Conservation (phyloP, 2,329 filamentous ascomycete species). For the Apiospora hydei region DNA sequence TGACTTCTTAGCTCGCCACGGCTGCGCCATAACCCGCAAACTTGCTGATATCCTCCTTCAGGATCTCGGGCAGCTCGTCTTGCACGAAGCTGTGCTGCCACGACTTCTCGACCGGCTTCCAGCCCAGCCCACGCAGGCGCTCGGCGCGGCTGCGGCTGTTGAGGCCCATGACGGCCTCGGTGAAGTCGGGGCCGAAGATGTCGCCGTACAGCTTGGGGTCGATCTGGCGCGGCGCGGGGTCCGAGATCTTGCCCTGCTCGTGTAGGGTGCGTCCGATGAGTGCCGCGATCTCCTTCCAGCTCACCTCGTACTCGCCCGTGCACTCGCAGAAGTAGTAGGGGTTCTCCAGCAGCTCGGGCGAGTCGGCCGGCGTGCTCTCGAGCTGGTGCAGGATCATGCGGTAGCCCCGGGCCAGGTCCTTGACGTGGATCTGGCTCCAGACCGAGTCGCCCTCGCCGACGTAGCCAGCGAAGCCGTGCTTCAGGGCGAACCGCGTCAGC, state of each 20-base stretch:
- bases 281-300: slow-evolving; percentile 49
- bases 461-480: slow-evolving; percentile 54
- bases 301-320: slow-evolving; percentile 48
- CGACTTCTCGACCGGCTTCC: slow-evolving; percentile 52
- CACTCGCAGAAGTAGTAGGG: slow-evolving; percentile 59
- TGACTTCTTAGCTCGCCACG: slow-evolving; percentile 29
- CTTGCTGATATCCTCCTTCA: slow-evolving; percentile 39
- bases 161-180: slow-evolving; percentile 46
- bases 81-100: slow-evolving; percentile 46
- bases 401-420: slow-evolving; percentile 55
- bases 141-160: slow-evolving; percentile 52
- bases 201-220: slow-evolving; percentile 47
- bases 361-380: slow-evolving; percentile 41
- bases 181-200: slow-evolving; percentile 46
- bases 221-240: slow-evolving; percentile 45
- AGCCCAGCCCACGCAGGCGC: slow-evolving; percentile 52
- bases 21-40: slow-evolving; percentile 31
- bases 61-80: slow-evolving; percentile 51
- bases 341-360: slow-evolving; percentile 45
- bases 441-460: slow-evolving; percentile 52
- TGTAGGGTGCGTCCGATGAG: slow-evolving; percentile 48
- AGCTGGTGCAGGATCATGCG: slow-evolving; percentile 53
- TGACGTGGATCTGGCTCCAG: slow-evolving; percentile 53
- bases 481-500: slow-evolving; percentile 54
- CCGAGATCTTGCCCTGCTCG: slow-evolving; percentile 45